Base-by-base conservation (phyloP, 2,329 filamentous ascomycete genomes). In the Scortechinia acanthostroma region DNA sequence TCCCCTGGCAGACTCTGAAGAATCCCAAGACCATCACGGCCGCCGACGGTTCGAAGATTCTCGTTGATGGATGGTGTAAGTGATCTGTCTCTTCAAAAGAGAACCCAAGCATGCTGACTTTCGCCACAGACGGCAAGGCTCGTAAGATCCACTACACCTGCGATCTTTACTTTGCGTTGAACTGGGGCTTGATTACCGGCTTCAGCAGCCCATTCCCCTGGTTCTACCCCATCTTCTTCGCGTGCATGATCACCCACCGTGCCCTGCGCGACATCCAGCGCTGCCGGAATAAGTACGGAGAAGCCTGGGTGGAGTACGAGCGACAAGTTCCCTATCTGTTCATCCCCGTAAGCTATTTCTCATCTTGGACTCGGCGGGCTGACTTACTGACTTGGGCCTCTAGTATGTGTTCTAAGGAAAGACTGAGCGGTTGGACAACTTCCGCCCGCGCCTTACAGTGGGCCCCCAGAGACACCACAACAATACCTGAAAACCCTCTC, bases 141-240 rank as follows among this genome's bases (percentile, higher is more conserved):
- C 76, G 85, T 55, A 88, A 89, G 68, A 76, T 87, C 43, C 86
- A 91, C 63, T 93, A 93, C 64, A 82, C 83, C 1, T 89, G 85
- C 60, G 88, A 93, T 61, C 63, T 85, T 3, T 91, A 77, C 68
- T 91, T 91, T 57, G 84, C 88, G 4, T 59, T 88, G 45, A 77
- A 71, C 50, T 93, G 88, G 88, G 88, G 82, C 20, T 63, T 91
- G n/a, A 83, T 91, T 53, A 89, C 85, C 2, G 88, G 88, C 10
- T 22, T n/a, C 21, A 52, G 50, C 37, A 88, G 83, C 58, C 87
- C 88, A 0, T 91, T 91, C 66, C 88, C 88, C 1, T 94, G 88
- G 87, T 93, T 94, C 65, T 91, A 94, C 60, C 85, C 87, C 0
- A 63, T 86, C 25, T 94, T 94, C 70, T 94, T 94, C 61, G 70